A percentile compares a stretch with the other conserved stretches of the same genome.
Evolutionary conservation across 2,329 filamentous ascomycete genomes (phyloP).

Genomic region (Hymenoscyphus fraxineus): DNA sequence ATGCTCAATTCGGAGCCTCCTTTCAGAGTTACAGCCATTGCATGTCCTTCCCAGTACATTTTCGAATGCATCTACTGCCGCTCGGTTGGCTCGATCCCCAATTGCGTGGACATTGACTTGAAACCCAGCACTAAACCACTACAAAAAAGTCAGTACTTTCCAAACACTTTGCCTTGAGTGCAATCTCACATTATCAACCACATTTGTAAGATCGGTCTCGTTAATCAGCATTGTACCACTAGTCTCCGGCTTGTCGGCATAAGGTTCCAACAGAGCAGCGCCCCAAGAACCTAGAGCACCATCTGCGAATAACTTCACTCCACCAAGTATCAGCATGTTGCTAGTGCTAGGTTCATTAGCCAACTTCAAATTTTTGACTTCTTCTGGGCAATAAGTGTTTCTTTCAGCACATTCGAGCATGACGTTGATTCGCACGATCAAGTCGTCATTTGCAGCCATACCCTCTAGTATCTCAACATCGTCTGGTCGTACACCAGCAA

Average conservation of each 20-base stretch:
- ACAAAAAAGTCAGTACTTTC: background rate
- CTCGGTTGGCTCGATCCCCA: slow-evolving; percentile 64
- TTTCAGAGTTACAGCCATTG: slow-evolving; percentile 49
- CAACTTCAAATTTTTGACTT: slow-evolving; percentile 39
- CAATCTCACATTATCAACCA: slow-evolving; percentile 41
- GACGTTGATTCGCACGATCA: slow-evolving; percentile 61
- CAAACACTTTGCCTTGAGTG: background rate
- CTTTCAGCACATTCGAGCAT: slow-evolving; percentile 65
- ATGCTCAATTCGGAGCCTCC: slow-evolving; percentile 67
- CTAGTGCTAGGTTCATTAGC: slow-evolving; percentile 19
- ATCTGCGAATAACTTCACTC: slow-evolving; percentile 68
- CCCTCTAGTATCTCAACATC: slow-evolving; percentile 53
- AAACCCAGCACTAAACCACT: slow-evolving; percentile 59
- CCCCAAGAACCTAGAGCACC: slow-evolving; percentile 70
- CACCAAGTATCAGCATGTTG: slow-evolving; percentile 48
- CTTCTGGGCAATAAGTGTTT: slow-evolving; percentile 59
- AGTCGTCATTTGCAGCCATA: slow-evolving; percentile 48
- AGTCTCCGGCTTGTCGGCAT: slow-evolving; percentile 58
- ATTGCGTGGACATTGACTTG: slow-evolving; percentile 73
- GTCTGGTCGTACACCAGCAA: slow-evolving; percentile 57
- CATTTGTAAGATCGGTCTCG: slow-evolving; percentile 50
- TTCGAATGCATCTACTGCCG: slow-evolving; percentile 60
- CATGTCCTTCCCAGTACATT: slow-evolving; percentile 53
- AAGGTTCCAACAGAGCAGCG: slow-evolving; percentile 67
- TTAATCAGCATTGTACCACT: slow-evolving; percentile 65